Percentiles rank a stretch among this genome's conserved stretches.
phyloP scores from a whole-genome alignment of 805 yeast genomes.

The Myxozyma neglecta region DNA sequence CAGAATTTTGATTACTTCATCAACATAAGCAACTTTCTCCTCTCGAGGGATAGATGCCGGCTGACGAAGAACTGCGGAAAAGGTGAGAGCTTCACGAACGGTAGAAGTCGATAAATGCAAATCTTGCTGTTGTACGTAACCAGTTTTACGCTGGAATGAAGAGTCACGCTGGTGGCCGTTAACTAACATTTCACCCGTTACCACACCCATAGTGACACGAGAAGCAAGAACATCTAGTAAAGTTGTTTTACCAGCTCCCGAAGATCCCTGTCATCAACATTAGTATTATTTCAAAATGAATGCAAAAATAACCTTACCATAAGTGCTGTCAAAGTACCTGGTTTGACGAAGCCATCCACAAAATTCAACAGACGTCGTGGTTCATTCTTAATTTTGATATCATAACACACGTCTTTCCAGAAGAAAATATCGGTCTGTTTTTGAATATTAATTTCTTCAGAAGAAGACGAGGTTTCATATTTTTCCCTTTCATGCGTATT shows the following conservation, averaged over 20 bases:
- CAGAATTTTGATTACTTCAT: slow-evolving; percentile 61
- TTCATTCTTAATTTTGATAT: slow-evolving; percentile 61
- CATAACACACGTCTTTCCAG: slow-evolving; percentile 75
- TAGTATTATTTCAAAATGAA: neutral
- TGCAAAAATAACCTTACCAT: slow-evolving; percentile 45
- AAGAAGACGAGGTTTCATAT: slow-evolving; percentile 10
- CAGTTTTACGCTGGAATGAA: slow-evolving; percentile 75
- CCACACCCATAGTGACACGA: slow-evolving; percentile 68
- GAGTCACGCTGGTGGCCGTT: slow-evolving; percentile 64
- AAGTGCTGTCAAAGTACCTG: slow-evolving; percentile 76
- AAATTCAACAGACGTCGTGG: slow-evolving; percentile 59
- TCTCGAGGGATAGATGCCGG: slow-evolving; percentile 53
- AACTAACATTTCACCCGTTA: slow-evolving; percentile 71
- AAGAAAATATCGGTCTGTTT: slow-evolving; percentile 56
- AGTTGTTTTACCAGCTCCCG: slow-evolving; percentile 84
- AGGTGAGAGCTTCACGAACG: slow-evolving; percentile 71
- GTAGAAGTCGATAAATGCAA: slow-evolving; percentile 67
- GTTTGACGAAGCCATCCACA: slow-evolving; percentile 82
- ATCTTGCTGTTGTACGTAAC: slow-evolving; percentile 82
- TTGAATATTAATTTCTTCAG: slow-evolving; percentile 20
- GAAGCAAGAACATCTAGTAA: slow-evolving; percentile 69
- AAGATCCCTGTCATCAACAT: slow-evolving; percentile 52
- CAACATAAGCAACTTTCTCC: slow-evolving; percentile 69
- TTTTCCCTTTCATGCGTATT: slow-evolving; percentile 12
- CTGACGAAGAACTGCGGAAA: slow-evolving; percentile 73